Percentiles rank a stretch among this genome's conserved stretches.
phyloP scores from a whole-genome alignment of 768 basidiomycete genomes.

The Ramaria sp. region DNA sequence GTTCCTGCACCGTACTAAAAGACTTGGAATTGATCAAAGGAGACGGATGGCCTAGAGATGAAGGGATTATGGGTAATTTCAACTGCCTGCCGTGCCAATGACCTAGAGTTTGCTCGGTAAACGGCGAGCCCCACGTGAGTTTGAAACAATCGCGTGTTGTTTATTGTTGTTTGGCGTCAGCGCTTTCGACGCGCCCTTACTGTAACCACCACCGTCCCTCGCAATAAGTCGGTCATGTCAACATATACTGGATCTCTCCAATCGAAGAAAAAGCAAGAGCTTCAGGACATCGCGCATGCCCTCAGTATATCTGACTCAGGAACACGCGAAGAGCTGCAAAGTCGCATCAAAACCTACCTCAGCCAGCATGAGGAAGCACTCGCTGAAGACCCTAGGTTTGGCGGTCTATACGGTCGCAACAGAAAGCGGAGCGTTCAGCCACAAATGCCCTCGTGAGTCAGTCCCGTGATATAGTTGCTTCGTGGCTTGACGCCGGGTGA shows the following conservation, averaged over 20 bases:
- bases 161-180: conserved; percentile 5
- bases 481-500: not conserved
- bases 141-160: conserved; percentile 9
- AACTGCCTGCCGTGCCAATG: too few relatives aligned
- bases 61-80: too few relatives aligned
- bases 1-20: too few relatives aligned
- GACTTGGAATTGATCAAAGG: too few relatives aligned
- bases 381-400: conserved; percentile 46
- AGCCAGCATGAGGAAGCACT: conserved; percentile 41
- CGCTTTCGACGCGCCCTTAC: not conserved
- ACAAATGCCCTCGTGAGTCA: conserved; percentile 5
- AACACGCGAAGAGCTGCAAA: conserved; percentile 44
- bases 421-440: conserved; percentile 9
- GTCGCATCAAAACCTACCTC: conserved; percentile 52
- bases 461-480: not conserved
- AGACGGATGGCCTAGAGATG: too few relatives aligned
- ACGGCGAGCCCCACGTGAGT: not conserved
- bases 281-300: conserved; percentile 48
- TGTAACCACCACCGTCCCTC: not conserved
- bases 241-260: conserved; percentile 41
- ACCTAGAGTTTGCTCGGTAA: not conserved
- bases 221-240: not conserved
- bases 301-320: conserved; percentile 42
- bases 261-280: conserved; percentile 59
- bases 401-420: conserved; percentile 35